Evolutionary conservation across 768 basidiomycete genomes (phyloP).

Genomic region (Hypholoma fasciculare): DNA sequence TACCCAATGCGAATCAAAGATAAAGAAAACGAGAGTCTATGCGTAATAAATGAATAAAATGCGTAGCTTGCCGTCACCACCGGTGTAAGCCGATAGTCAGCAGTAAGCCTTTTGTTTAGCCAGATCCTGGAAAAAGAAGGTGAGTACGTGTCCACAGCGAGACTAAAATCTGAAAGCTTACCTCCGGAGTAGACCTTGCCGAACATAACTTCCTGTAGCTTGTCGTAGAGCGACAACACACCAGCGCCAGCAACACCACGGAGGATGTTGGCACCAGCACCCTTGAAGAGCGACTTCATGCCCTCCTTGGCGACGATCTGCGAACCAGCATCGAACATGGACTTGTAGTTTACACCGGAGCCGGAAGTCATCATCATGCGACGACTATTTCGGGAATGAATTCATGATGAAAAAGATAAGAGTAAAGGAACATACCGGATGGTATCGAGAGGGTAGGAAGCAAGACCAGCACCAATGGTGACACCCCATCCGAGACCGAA

Average conservation of each 20-base stretch:
- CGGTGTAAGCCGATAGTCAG: conserved; percentile 13
- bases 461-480: conserved; percentile 98
- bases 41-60: conserved; percentile 32
- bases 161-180: conserved; percentile 29
- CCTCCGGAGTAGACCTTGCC: conserved; percentile 99
- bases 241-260: conserved; percentile 99
- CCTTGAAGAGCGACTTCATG: conserved; percentile 95
- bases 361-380: conserved; percentile 99
- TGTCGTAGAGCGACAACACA: conserved; percentile 99
- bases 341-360: conserved; percentile 94
- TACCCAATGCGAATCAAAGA: conserved; percentile 32
- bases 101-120: conserved; percentile 37
- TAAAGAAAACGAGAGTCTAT: conserved; percentile 38
- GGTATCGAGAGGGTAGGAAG: conserved; percentile 93
- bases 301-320: conserved; percentile 98
- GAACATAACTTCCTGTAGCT: conserved; percentile 94
- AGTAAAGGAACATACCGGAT: conserved; percentile 47
- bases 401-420: too few relatives aligned
- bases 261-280: conserved; percentile 93
- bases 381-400: conserved; percentile 46
- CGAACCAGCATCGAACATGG: conserved; percentile 95
- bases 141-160: background rate
- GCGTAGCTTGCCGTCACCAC: conserved; percentile 16
- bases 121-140: conserved; percentile 36
- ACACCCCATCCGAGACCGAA: conserved; percentile 99